These are phyloP conservation scores for Pythium folliculosum DNA, from an alignment of 352 stramenopile genomes.

Conservation along the genomic window DNA sequence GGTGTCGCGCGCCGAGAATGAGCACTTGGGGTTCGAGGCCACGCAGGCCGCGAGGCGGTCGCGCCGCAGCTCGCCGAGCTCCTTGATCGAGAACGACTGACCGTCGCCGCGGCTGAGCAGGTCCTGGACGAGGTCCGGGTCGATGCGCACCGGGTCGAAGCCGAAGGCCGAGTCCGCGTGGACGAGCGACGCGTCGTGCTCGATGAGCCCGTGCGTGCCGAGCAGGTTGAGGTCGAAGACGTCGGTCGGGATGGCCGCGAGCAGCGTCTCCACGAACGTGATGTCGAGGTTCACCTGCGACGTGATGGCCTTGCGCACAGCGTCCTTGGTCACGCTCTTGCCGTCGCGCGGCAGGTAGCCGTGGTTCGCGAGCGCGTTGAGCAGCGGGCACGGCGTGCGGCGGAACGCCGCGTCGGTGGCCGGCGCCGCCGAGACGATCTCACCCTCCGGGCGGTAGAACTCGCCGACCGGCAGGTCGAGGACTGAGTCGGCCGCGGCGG, in stretches of 20 bases:
- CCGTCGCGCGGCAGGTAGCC: conserved; percentile 46
- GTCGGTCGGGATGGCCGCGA: conserved; percentile 24
- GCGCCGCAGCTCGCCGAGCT: conserved; percentile 5
- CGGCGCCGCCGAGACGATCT: conserved; percentile 20
- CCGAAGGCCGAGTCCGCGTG: conserved; percentile 40
- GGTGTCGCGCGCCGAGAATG: no score
- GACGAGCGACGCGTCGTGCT: conserved; percentile 52
- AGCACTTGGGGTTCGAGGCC: not conserved
- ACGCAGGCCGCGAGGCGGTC: not conserved
- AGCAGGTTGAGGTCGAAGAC: conserved; percentile 29
- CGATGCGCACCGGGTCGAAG: conserved; percentile 30
- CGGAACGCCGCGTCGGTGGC: conserved; percentile 21
- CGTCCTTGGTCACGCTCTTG: conserved; percentile 26
- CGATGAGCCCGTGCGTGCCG: conserved; percentile 44
- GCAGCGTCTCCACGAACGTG: conserved; percentile 21
- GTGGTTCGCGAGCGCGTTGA: conserved; percentile 45
- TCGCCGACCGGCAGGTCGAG: conserved; percentile 26
- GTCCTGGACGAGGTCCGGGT: conserved; percentile 3
- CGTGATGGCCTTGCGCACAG: conserved; percentile 25
- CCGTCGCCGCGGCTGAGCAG: not conserved
- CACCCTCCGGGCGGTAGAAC: conserved; percentile 28
- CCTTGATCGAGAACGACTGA: conserved; percentile 3
- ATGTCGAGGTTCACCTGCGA: not conserved
- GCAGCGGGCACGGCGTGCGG: conserved; percentile 36
- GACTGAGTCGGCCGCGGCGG: conserved; percentile 3